Evolutionary conservation across 2,329 filamentous ascomycete genomes (phyloP).

Genomic region (Talaromyces sp.): DNA sequence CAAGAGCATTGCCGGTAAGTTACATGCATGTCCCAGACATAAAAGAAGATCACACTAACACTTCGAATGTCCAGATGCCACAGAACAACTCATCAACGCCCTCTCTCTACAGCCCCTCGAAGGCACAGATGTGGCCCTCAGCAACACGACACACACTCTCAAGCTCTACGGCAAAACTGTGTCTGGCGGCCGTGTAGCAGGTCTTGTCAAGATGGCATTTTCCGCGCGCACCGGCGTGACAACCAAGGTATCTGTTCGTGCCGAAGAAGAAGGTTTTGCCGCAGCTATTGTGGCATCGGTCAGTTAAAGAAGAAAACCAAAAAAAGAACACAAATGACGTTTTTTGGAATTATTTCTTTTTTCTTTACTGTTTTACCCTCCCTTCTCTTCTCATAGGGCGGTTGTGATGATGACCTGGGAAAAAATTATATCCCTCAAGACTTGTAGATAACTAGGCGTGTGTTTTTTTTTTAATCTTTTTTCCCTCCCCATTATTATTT

Average conservation of each 20-base stretch:
- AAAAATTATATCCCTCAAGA: not conserved
- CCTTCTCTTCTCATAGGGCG: not conserved
- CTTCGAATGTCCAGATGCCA: constrained; percentile 61
- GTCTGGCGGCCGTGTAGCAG: constrained; percentile 80
- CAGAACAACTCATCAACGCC: constrained; percentile 79
- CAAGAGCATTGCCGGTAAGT: constrained; percentile 85
- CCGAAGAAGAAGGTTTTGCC: constrained; percentile 89
- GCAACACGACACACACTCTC: constrained; percentile 84
- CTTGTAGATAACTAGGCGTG: constrained; percentile 1
- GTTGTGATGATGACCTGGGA: not conserved
- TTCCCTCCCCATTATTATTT: not conserved
- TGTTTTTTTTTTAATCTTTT: not conserved
- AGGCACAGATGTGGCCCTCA: constrained; percentile 85
- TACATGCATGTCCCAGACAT: not conserved
- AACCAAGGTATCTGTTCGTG: constrained; percentile 87
- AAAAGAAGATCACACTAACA: not conserved
- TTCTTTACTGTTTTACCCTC: not conserved
- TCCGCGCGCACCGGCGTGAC: constrained; percentile 90
- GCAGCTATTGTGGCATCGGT: constrained; percentile 78
- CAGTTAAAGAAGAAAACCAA: constrained; percentile 48
- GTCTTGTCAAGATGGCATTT: constrained; percentile 86
- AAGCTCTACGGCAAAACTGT: constrained; percentile 96
- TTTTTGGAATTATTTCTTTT: not conserved
- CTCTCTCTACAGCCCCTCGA: constrained; percentile 91
- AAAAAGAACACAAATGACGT: not conserved